phyloP scores from a whole-genome alignment of 2,329 filamentous ascomycete species.

The Fusarium staphyleae region DNA sequence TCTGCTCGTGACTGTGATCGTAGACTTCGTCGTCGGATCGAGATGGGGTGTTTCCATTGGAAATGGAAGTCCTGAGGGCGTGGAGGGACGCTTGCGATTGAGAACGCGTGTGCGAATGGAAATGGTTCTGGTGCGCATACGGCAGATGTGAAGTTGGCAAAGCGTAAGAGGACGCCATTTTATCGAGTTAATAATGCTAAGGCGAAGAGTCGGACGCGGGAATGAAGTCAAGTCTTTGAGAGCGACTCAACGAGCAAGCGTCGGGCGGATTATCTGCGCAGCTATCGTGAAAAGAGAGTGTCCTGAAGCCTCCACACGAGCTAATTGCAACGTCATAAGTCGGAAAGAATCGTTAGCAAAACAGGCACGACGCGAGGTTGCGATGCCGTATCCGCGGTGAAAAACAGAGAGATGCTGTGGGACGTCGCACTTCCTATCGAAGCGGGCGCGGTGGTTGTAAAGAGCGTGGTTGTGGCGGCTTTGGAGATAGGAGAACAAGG shows the following conservation, averaged over 20 bases:
- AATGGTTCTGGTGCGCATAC: conserved; percentile 54
- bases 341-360: conserved; percentile 9
- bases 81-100: conserved; percentile 51
- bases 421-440: conserved; percentile 26
- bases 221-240: neutral
- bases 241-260: conserved; percentile 7
- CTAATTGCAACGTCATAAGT: conserved; percentile 42
- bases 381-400: conserved; percentile 14
- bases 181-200: conserved; percentile 13
- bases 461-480: conserved; percentile 32
- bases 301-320: conserved; percentile 20
- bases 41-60: conserved; percentile 44
- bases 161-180: conserved; percentile 61
- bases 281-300: conserved; percentile 27
- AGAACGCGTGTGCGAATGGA: conserved; percentile 51
- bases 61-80: conserved; percentile 47
- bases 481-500: conserved; percentile 34
- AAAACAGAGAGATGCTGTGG: conserved; percentile 24
- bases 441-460: conserved; percentile 23
- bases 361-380: conserved; percentile 16
- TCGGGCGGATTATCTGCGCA: conserved; percentile 33
- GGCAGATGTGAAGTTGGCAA: conserved; percentile 60
- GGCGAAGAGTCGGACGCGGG: conserved; percentile 10
- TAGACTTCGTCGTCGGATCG: conserved; percentile 45
- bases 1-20: conserved; percentile 44